Evolutionary conservation across 441 rosid genomes (phyloP).

Genomic region (Erodium trifolium): DNA sequence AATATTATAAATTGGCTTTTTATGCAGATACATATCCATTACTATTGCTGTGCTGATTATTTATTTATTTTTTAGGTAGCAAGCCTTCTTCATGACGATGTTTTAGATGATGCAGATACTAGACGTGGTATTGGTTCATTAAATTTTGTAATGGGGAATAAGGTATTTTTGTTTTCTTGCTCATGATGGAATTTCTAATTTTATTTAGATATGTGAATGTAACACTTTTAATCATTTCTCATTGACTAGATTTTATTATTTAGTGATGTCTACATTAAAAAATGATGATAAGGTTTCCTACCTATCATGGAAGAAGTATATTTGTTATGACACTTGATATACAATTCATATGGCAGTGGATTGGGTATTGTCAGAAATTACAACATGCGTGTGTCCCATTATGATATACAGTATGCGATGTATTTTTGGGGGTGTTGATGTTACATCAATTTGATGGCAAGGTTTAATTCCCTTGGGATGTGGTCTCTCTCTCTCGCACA

Average conservation of each 20-base stretch:
- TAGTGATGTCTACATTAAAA: background rate
- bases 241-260: background rate
- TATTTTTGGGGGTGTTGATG: too few species aligned
- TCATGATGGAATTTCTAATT: background rate
- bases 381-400: background rate
- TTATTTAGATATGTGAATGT: background rate
- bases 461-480: too few species aligned
- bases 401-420: background rate
- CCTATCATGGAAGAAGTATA: background rate
- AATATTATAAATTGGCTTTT: background rate
- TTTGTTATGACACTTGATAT: background rate
- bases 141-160: slow-evolving; percentile 85
- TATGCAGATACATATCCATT: background rate
- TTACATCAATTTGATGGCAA: too few species aligned
- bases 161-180: slow-evolving; percentile 37
- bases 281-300: background rate
- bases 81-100: slow-evolving; percentile 93
- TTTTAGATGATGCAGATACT: slow-evolving; percentile 89
- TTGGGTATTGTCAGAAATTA: background rate
- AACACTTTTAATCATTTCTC: background rate
- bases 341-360: background rate
- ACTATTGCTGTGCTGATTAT: background rate
- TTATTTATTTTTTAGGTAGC: slow-evolving; percentile 57
- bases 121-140: slow-evolving; percentile 91
- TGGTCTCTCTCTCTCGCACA: too few species aligned